A percentile compares a stretch with the other conserved stretches of the same genome.
Conservation (phyloP, 106 monocot genomes). For the Dendrobium nobile region DNA sequence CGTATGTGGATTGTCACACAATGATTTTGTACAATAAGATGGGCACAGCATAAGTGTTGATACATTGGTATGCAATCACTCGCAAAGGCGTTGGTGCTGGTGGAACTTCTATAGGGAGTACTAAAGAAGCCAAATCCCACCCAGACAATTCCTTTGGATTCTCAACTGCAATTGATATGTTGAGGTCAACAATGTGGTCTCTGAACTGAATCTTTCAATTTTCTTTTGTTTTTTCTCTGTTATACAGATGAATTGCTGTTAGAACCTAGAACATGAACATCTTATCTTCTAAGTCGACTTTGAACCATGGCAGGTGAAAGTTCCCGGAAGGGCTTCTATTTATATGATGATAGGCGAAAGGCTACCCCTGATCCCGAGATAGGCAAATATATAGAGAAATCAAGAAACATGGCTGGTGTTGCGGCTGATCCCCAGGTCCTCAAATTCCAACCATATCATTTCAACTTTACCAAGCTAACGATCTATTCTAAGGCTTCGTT, state of each 20-base stretch:
- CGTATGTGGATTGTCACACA: too few species aligned
- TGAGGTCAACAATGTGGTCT: background rate
- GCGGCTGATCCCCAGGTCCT: constrained; percentile 50
- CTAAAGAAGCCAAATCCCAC: too few species aligned
- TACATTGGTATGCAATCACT: too few species aligned
- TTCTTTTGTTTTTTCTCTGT: background rate
- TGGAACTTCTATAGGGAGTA: too few species aligned
- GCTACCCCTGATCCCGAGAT: constrained; percentile 83
- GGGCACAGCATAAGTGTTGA: too few species aligned
- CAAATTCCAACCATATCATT: background rate
- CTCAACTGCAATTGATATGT: too few species aligned
- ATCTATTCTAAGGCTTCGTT: background rate
- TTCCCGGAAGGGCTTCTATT: constrained; percentile 73
- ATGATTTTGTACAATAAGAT: too few species aligned
- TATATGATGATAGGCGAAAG: constrained; percentile 74
- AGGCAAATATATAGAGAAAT: constrained; percentile 67
- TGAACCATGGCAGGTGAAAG: constrained; percentile 58
- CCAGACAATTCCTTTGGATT: too few species aligned
- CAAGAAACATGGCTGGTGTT: constrained; percentile 57
- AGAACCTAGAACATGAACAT: background rate
- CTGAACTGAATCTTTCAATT: background rate
- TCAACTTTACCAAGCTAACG: background rate
- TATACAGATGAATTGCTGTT: background rate
- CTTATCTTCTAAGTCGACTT: background rate
- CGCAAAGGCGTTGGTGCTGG: too few species aligned